Base-by-base conservation (phyloP, 1,284 basidiomycete species). In the Calocybe gambosa region DNA sequence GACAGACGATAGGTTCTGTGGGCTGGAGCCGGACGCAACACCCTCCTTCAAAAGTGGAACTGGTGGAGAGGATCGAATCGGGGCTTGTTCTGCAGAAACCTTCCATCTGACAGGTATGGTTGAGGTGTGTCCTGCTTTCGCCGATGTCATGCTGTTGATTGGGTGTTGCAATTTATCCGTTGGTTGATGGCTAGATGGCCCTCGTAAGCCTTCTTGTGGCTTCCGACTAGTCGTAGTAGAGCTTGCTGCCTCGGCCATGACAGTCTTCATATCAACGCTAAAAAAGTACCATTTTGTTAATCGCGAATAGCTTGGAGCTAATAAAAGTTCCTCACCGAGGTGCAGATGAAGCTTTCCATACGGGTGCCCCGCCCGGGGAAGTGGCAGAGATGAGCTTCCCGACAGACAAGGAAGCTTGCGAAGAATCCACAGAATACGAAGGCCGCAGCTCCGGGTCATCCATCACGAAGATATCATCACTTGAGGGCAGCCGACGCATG, bases 181-280 rank as follows among this genome's bases (percentile, higher is more conserved):
- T 42, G 9, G 28, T 43, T 6, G 29, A 38, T 39, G 21, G 13
- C 41, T 21, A 36, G 42, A 37, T 12, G 51, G 45, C 21, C 42
- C 37, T 7, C 39, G 35, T 6, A 21, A 15, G 1, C 23, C 13
- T 13, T 50, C 51, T 9, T 36, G 16, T 3, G 18, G 35, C 37
- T 37, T 48, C 46, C 41, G 47, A 26, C 46, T 42, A 16, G 41
- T 5, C 13, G 12, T 51, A 48, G 62, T 63, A 21, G 57, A 55
- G 20, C 49, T 66, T n/a, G 79, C 78, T 0, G 81, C 79, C 61
- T 92, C 89, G 0, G 87, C 89, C 80, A 96, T 92, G 51, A 97
- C 83, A 16, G 79, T 71, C 55, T 88, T 84, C 72, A 96, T 82
- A 59, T 95, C 90, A 7, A 83, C 77, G 21, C 85, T 90, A 53